Evolutionary conservation across 495 filamentous ascomycete genomes (phyloP).

Genomic region (Tuber aestivum): DNA sequence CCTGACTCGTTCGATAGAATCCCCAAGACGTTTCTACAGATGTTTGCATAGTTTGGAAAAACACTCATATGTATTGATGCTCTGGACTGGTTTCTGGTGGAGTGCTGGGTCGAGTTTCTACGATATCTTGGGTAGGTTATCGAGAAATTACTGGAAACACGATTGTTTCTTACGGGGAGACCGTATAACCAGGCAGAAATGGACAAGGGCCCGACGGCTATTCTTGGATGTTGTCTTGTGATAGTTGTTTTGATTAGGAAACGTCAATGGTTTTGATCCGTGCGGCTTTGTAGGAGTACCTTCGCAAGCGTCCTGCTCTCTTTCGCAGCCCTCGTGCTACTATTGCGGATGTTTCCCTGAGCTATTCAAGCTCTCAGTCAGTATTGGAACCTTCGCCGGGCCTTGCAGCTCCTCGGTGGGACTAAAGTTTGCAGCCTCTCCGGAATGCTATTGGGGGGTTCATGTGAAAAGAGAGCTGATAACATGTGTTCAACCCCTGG

Average conservation of each 20-base stretch:
- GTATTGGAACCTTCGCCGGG: neutral
- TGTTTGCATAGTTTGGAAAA: too few relatives aligned
- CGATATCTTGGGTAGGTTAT: neutral
- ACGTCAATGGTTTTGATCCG: neutral
- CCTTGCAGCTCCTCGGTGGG: too few relatives aligned
- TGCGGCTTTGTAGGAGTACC: neutral
- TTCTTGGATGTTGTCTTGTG: neutral
- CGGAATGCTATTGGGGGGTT: neutral
- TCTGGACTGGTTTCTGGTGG: too few relatives aligned
- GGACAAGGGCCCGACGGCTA: too few relatives aligned
- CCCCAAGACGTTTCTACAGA: too few relatives aligned
- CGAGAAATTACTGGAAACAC: neutral
- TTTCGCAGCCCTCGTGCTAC: neutral
- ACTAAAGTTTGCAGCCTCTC: neutral
- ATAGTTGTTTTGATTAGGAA: neutral
- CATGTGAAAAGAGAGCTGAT: neutral
- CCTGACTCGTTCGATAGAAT: too few relatives aligned
- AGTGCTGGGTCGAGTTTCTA: too few relatives aligned
- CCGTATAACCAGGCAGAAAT: slow-evolving; percentile 9
- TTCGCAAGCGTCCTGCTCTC: neutral
- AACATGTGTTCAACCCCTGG: neutral
- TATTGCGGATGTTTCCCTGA: neutral
- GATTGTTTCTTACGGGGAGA: slow-evolving; percentile 18
- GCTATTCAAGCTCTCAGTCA: neutral
- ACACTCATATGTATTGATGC: too few relatives aligned